Conservation (phyloP, 2,329 filamentous ascomycete genomes). For the Macrophomina tecta region DNA sequence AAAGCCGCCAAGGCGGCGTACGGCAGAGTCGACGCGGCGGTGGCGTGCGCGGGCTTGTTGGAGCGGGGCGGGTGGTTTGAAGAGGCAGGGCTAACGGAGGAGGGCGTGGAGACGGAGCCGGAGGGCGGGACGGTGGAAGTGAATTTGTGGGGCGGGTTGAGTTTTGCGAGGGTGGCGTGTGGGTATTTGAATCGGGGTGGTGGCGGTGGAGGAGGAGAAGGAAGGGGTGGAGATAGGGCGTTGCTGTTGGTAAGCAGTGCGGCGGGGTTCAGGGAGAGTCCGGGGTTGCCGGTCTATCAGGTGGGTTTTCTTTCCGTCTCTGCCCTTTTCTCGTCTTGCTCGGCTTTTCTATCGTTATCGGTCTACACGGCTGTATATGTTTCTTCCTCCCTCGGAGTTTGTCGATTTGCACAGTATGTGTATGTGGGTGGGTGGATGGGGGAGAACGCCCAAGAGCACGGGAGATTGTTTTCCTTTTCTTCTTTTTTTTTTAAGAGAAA, state of each 20-base stretch:
- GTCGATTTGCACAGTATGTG: too few species aligned
- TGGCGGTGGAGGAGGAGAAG: neutral
- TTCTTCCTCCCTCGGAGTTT: neutral
- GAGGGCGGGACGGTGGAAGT: conserved; percentile 49
- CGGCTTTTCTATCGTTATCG: neutral
- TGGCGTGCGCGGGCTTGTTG: conserved; percentile 55
- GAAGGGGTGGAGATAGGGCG: neutral
- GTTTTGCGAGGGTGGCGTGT: conserved; percentile 56
- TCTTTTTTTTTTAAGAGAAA: too few species aligned
- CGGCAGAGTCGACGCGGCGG: conserved; percentile 56
- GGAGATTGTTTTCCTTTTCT: too few species aligned
- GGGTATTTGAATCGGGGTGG: conserved; percentile 51
- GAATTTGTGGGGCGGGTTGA: conserved; percentile 55
- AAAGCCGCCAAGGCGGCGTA: conserved; percentile 52
- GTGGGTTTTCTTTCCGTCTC: neutral
- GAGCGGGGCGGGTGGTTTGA: conserved; percentile 56
- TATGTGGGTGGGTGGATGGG: too few species aligned
- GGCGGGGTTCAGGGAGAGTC: conserved; percentile 24
- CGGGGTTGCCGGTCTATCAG: conserved; percentile 29
- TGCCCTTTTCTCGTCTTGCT: neutral
- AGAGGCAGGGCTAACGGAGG: conserved; percentile 47
- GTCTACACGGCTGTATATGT: neutral
- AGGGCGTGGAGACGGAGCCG: conserved; percentile 40
- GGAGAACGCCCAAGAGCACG: too few species aligned
- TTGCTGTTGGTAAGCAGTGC: conserved; percentile 21